Percentiles rank a stretch among this genome's conserved stretches.
Evolutionary conservation across 225 moss, liverwort and hornwort genomes (phyloP).

Genomic region (Climacium dendroides): DNA sequence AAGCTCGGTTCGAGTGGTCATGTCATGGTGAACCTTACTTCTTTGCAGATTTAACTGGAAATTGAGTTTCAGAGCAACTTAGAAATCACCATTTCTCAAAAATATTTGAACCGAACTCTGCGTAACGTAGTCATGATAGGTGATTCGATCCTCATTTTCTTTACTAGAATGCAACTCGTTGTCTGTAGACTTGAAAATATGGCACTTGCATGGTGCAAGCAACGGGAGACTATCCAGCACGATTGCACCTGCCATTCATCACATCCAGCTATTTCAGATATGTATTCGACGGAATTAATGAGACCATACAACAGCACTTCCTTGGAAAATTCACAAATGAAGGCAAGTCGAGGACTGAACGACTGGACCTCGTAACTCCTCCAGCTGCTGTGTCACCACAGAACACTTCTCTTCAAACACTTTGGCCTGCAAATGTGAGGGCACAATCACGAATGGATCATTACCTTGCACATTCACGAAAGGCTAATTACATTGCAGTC

Average conservation of each 20-base stretch:
- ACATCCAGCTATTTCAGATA: neutral
- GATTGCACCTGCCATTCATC: constrained; percentile 7
- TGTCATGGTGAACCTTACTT: neutral
- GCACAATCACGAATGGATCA: neutral
- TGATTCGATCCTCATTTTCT: neutral
- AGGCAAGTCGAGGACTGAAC: neutral
- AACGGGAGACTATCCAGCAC: constrained; percentile 28
- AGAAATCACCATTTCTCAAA: constrained; percentile 30
- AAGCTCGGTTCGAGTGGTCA: neutral
- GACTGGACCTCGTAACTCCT: constrained; percentile 21
- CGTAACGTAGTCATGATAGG: constrained; percentile 1
- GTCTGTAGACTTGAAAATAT: constrained; percentile 15
- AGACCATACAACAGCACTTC: neutral
- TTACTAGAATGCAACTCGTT: neutral
- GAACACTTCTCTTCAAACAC: constrained; percentile 18
- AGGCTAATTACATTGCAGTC: neutral
- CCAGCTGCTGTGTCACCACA: constrained; percentile 13
- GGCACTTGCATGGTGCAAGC: constrained; percentile 46
- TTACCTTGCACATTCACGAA: neutral
- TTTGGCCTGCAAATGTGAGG: constrained; percentile 14
- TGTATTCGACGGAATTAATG: neutral
- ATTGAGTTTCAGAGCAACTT: neutral
- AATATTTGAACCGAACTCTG: constrained; percentile 21
- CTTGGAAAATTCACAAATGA: neutral
- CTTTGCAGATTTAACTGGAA: neutral